Evolutionary conservation across 257 asterid genomes (phyloP).

Genomic region (Cruciata laevipes): DNA sequence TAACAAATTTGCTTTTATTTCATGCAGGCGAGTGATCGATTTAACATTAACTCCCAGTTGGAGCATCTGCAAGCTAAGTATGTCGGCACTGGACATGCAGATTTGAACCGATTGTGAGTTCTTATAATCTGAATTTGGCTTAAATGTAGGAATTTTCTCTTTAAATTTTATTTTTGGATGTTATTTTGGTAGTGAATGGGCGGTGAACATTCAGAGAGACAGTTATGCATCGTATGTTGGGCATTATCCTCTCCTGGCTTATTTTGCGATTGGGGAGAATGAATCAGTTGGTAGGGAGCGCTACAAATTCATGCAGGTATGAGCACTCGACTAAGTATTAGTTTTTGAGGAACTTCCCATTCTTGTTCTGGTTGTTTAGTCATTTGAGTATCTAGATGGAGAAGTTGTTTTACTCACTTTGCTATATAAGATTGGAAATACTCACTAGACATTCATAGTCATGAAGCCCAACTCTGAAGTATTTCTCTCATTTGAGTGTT

Average conservation of each 20-base stretch:
- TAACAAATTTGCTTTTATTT: not conserved
- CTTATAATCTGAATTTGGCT: not conserved
- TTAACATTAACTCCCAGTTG: conserved; percentile 92
- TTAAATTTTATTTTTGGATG: not conserved
- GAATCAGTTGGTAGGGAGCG: conserved; percentile 98
- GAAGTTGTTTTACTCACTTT: not conserved
- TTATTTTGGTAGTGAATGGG: conserved; percentile 75
- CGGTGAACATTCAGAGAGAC: conserved; percentile 90
- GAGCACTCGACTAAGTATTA: too few species aligned
- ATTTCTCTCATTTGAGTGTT: too few species aligned
- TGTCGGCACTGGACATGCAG: conserved; percentile 99
- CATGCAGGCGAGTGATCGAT: conserved; percentile 94
- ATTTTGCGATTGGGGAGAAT: conserved; percentile 90
- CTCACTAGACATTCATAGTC: not conserved
- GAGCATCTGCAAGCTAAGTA: conserved; percentile 95
- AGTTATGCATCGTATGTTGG: conserved; percentile 87
- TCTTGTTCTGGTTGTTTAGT: not conserved
- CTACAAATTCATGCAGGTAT: conserved; percentile 96
- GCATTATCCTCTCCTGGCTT: conserved; percentile 81
- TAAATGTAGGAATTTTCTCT: not conserved
- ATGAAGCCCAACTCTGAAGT: not conserved
- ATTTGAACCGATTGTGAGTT: conserved; percentile 79
- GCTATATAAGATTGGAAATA: not conserved
- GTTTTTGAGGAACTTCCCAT: not conserved
- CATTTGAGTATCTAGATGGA: not conserved